Evolutionary conservation across 139 green algal species (phyloP).

Genomic region (Closterium sp.): DNA sequence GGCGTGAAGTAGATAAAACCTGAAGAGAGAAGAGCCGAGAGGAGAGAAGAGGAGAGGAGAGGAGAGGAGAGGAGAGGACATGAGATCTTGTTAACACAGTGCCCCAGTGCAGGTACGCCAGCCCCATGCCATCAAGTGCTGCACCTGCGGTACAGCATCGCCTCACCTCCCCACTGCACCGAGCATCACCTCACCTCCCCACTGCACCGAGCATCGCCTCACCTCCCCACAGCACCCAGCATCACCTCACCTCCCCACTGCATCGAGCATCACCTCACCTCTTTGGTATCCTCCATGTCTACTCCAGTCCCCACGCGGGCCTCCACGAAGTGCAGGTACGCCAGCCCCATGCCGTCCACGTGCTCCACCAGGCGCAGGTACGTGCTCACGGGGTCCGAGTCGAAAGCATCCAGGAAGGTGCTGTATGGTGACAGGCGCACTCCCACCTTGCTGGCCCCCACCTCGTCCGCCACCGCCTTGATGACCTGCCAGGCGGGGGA

Average conservation of each 20-base stretch:
- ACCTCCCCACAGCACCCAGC: background rate
- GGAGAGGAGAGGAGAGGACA: too few species aligned
- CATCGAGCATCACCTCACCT: too few species aligned
- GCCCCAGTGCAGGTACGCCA: too few species aligned
- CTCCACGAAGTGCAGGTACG: conserved; percentile 77
- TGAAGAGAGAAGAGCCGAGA: too few species aligned
- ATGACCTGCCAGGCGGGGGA: too few species aligned
- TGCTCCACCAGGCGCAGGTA: conserved; percentile 43
- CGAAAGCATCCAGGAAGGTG: conserved; percentile 51
- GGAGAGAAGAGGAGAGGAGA: too few species aligned
- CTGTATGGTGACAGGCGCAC: conserved; percentile 74
- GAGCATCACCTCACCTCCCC: too few species aligned
- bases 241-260: background rate
- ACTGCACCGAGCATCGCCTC: background rate
- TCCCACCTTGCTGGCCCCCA: conserved; percentile 65
- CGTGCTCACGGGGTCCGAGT: conserved; percentile 39
- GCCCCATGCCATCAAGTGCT: too few species aligned
- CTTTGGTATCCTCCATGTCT: background rate
- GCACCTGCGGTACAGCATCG: too few species aligned
- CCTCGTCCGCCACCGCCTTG: conserved; percentile 50
- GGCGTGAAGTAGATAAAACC: too few species aligned
- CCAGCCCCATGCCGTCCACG: conserved; percentile 64
- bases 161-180: too few species aligned
- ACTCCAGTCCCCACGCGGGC: conserved; percentile 49
- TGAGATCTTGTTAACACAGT: too few species aligned